These are phyloP conservation scores for Cordyceps javanica DNA, from an alignment of 2,329 filamentous ascomycete genomes.

Conservation along the genomic window DNA sequence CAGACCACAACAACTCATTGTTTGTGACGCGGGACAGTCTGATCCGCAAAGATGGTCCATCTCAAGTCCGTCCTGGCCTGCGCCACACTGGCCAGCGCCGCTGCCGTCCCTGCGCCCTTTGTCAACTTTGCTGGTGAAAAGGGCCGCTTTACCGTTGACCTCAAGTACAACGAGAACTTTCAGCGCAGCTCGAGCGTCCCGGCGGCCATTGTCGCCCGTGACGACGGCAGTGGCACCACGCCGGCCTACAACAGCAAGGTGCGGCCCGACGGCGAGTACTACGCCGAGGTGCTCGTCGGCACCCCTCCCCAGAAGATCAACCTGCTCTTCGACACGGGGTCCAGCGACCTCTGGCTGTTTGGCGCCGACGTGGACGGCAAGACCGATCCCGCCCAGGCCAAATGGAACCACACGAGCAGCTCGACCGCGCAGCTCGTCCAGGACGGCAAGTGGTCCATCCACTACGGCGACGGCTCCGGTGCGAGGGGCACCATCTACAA, in stretches of 20 bases:
- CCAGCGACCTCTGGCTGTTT: constrained; percentile 35
- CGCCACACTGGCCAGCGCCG: not conserved
- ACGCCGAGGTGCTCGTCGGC: constrained; percentile 19
- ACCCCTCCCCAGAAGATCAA: constrained; percentile 30
- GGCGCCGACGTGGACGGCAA: constrained; percentile 21
- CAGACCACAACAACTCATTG: not conserved
- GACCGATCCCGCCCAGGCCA: constrained; percentile 26
- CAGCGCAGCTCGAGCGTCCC: not conserved
- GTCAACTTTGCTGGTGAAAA: not conserved
- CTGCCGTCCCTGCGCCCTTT: not conserved
- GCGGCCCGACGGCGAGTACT: constrained; percentile 10
- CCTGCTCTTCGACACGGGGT: constrained; percentile 38
- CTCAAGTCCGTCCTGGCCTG: not conserved
- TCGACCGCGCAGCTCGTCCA: constrained; percentile 30
- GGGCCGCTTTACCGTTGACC: not conserved
- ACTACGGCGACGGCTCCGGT: constrained; percentile 38
- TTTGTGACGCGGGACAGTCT: not conserved
- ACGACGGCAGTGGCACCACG: not conserved
- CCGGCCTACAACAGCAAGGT: not conserved
- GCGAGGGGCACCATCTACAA: constrained; percentile 38
- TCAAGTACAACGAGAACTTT: constrained; percentile 11
- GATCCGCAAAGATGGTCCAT: not conserved
- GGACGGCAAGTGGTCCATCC: constrained; percentile 35
- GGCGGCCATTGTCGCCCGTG: not conserved
- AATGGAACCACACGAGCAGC: constrained; percentile 33